phyloP scores from a whole-genome alignment of 2,329 filamentous ascomycete genomes.

The Aspergillus japonicus region DNA sequence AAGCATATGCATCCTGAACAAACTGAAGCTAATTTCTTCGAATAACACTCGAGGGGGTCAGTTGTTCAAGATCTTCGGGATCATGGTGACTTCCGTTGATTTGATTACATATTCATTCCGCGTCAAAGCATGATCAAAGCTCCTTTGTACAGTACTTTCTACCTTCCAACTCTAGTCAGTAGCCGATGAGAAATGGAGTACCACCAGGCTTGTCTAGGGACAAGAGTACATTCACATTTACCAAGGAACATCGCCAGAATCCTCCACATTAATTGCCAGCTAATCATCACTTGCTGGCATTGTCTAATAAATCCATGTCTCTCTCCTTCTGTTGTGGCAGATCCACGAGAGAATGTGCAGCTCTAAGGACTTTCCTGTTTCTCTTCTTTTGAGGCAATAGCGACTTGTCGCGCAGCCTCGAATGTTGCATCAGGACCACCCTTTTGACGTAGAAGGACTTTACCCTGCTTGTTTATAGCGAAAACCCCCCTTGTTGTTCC shows the following conservation, averaged over 20 bases:
- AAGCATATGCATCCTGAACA: not conserved
- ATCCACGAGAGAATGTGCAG: not conserved
- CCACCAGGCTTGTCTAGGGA: not conserved
- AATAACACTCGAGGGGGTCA: not conserved
- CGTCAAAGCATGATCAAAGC: too few relatives aligned
- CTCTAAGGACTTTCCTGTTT: not conserved
- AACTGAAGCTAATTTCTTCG: not conserved
- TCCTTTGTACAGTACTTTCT: too few relatives aligned
- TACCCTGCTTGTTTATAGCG: slow-evolving; percentile 76
- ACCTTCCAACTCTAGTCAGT: too few relatives aligned
- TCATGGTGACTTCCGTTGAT: too few relatives aligned
- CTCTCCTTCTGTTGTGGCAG: not conserved
- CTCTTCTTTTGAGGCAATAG: slow-evolving; percentile 40
- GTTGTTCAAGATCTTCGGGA: too few relatives aligned
- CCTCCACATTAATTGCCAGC: not conserved
- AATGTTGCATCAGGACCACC: slow-evolving; percentile 78
- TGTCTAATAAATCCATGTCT: not conserved
- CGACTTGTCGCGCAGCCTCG: slow-evolving; percentile 70
- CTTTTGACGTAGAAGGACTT: slow-evolving; percentile 70
- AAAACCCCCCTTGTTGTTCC: slow-evolving; percentile 86
- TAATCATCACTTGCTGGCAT: not conserved
- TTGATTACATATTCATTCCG: too few relatives aligned
- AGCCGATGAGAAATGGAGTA: too few relatives aligned
- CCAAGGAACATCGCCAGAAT: not conserved
- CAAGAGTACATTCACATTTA: not conserved